Base-by-base conservation (phyloP, 2,329 filamentous ascomycete species). In the Claviceps africana region DNA sequence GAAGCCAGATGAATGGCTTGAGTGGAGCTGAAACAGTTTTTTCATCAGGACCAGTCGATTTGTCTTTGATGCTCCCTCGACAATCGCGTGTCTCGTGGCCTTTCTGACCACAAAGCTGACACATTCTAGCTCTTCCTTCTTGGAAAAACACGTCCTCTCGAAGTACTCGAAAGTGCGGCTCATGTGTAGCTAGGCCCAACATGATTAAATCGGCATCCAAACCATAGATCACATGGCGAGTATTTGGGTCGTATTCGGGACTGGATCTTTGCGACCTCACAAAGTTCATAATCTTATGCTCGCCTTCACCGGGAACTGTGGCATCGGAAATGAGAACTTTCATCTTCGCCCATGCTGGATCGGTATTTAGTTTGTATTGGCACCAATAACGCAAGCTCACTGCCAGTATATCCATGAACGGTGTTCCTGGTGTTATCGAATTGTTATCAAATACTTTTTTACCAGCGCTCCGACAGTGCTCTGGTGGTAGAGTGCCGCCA, bases 241-340 rank as follows among this genome's bases (percentile, higher is more conserved):
- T 97, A 67, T 98, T 97, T 25, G 93, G 93, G 63, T 98, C 85
- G 67, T 98, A 89, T 57, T 94, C 85, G 5, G 90, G 85, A 51
- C 88, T 93, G 48, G 86, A 81, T 62, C 93, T 83, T 69, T 98
- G 94, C 39, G 91, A 95, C 62, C 93, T 84, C 58, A 98, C 81
- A 66, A 97, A 98, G 60, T 93, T 84, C 93, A 98, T 98, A 64
- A 98, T 97, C 70, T 98, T 98, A 69, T 98, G 93, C 72, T 98
- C 93, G 65, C 93, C 93, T 71, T 98, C 93, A 64, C 93, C 93
- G 51, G 93, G 93, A 40, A 98, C 90, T 42, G 91, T 96, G 51
- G 93, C 91, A 73, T 98, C 93, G 9, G 93, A 98, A 59, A 98
- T 97, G 68, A 98, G 94, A 67, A 98, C 80, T 75, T 98, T 98